Base-by-base conservation (phyloP, 768 basidiomycete species). In the Russula vinacea region DNA sequence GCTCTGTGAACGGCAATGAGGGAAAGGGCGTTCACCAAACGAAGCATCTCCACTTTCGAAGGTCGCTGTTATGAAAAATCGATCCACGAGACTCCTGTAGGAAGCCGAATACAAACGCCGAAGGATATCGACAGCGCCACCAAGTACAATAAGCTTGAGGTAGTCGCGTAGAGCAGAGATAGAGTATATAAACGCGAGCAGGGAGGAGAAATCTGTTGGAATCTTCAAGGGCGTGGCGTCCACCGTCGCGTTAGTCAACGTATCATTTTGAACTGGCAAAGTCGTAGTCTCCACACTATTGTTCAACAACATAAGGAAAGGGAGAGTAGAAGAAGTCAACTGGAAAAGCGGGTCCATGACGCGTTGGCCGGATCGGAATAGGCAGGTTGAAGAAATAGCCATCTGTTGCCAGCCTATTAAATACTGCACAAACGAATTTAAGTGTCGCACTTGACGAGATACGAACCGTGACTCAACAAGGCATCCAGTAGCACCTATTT, bases 31-130 rank as follows among this genome's bases (percentile, higher is more conserved):
- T 84, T 11, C 68, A 87, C 87, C 73, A 68, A 80, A 88, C 60
- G 81, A 78, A n/a, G 70, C 56, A 67, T 90, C 88, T 0, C 80
- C 75, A 5, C 84, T 82, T 1, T 85, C 79, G 58, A 90, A 86
- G 37, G 74, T 76, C 2, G 84, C 86, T 0, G 85, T 88, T 54
- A 90, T 74, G 73, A 84, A 86, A 70, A 89, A 81, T 9, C 81
- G 79, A 44, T 79, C 76, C 66, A 80, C 74, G 39, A 82, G 26
- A 37, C 73, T 75, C 29, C 74, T 62, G 76, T 85, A 88, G 4
- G 76, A 49, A 1, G 75, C 65, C 40, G 77, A 74, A 2, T 77
- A 72, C 13, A 79, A 24, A 8, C 87, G 81, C 9, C 88, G 82
- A 40, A 77, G 77, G 0, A 78, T 80, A 71, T 89, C 89, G 51